Evolutionary conservation across 495 filamentous ascomycete species (phyloP).

Genomic region (Penicillium fimorum): DNA sequence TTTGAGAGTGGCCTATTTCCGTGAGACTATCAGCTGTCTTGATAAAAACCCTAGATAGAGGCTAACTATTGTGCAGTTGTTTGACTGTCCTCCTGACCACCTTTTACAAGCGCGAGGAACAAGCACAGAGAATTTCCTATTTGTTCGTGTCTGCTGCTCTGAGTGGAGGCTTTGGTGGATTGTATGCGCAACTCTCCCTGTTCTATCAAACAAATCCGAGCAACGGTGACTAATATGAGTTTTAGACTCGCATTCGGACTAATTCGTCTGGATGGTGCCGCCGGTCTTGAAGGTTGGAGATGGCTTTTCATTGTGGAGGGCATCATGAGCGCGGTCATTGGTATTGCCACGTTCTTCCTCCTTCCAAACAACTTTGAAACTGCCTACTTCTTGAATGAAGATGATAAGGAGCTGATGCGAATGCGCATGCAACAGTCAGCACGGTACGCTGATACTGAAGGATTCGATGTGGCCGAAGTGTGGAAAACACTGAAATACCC

Average conservation of each 20-base stretch:
- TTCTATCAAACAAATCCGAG: background rate
- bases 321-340: conserved; percentile 18
- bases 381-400: conserved; percentile 19
- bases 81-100: conserved; percentile 32
- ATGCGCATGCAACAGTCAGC: conserved; percentile 15
- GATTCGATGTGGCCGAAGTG: conserved; percentile 18
- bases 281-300: conserved; percentile 36
- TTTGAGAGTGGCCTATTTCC: conserved; percentile 37
- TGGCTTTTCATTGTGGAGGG: conserved; percentile 48
- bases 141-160: conserved; percentile 30
- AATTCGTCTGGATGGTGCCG: conserved; percentile 31
- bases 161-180: conserved; percentile 27
- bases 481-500: conserved; percentile 16
- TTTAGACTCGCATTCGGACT: conserved; percentile 33
- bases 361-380: conserved; percentile 17
- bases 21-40: conserved; percentile 19
- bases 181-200: conserved; percentile 3
- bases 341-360: conserved; percentile 18
- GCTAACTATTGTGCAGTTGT: conserved; percentile 21
- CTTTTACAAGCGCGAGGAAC: conserved; percentile 21
- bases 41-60: conserved; percentile 15
- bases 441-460: conserved; percentile 11
- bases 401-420: conserved; percentile 19
- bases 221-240: background rate
- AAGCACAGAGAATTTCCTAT: conserved; percentile 20